Percentiles rank a stretch among this genome's conserved stretches.
These are phyloP conservation scores for Lavandula angustifolia DNA, from an alignment of 257 asterid species.

Conservation along the genomic window DNA sequence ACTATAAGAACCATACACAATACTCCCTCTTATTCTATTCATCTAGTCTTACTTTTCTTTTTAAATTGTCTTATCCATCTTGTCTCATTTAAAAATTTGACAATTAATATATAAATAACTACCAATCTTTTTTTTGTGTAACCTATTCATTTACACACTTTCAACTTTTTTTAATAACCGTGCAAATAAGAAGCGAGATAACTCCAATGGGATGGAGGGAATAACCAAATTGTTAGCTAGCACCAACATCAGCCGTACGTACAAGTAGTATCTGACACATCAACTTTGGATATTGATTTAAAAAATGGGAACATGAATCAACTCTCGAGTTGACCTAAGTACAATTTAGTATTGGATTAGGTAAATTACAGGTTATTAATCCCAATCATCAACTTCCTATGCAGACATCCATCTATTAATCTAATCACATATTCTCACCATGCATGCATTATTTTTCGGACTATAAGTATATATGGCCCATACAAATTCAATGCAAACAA, in stretches of 20 bases:
- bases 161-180: too few relatives aligned
- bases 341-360: slow-evolving; percentile 40
- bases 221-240: neutral
- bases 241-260: slow-evolving; percentile 26
- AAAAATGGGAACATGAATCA: slow-evolving; percentile 16
- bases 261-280: neutral
- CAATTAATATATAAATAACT: too few relatives aligned
- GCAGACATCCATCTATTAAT: slow-evolving; percentile 29
- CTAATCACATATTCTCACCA: neutral
- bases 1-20: too few relatives aligned
- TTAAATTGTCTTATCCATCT: too few relatives aligned
- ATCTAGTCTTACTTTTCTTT: too few relatives aligned
- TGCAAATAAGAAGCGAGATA: too few relatives aligned
- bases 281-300: neutral
- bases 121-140: too few relatives aligned
- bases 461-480: slow-evolving; percentile 21
- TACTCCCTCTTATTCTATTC: too few relatives aligned
- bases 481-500: slow-evolving; percentile 20
- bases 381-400: slow-evolving; percentile 32
- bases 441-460: neutral
- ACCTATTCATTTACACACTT: too few relatives aligned
- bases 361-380: slow-evolving; percentile 40
- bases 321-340: slow-evolving; percentile 38
- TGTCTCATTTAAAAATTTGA: too few relatives aligned
- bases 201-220: too few relatives aligned